Evolutionary conservation across 202 grass and related monocot genomes (phyloP), one percentile per base, ranked within the genome.

Genomic region (Eragrostis tef): DNA sequence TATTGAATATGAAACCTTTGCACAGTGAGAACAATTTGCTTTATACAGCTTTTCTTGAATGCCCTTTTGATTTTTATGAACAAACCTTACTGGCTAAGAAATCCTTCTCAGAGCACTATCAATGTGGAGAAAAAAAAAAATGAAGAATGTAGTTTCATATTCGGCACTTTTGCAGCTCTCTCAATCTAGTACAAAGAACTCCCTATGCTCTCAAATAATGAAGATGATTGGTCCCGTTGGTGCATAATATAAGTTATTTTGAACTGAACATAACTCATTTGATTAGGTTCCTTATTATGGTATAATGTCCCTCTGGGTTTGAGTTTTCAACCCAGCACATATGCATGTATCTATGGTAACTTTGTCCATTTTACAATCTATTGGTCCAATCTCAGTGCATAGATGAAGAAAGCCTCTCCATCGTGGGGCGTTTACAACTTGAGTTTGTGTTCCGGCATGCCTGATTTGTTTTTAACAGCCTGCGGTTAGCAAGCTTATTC

Each of bases 341-440:
- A 34, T 34, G 31, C 31, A 34, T 4, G 2, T 34, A 34, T 34
- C 4, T 34, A 34, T 34, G 31, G 31, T n/a, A n/a, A n/a, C n/a
- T n/a, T n/a, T n/a, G n/a, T n/a, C n/a, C n/a, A n/a, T n/a, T n/a
- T n/a, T n/a, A n/a, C n/a, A n/a, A n/a, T n/a, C n/a, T n/a, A n/a
- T n/a, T n/a, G n/a, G n/a, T n/a, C n/a, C n/a, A n/a, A n/a, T n/a
- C 88, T 93, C 90, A 84, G 89, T 89, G 83, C 86, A 93, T 87
- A 90, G 88, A 92, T 91, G 90, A 71, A 61, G 78, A 76, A 76
- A 39, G 85, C 13, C 63, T 54, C 26, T 73, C 66, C 74, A 78
- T 83, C 67, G 39, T 73, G 73, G 73, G 58, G 52, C 66, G 77
- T 0, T 41, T 7, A 56, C 1, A 5, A 3, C 3, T 56, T 31